Evolutionary conservation across 148 eudicot genomes (phyloP).

Genomic region (Vaccinium macrocarpon): DNA sequence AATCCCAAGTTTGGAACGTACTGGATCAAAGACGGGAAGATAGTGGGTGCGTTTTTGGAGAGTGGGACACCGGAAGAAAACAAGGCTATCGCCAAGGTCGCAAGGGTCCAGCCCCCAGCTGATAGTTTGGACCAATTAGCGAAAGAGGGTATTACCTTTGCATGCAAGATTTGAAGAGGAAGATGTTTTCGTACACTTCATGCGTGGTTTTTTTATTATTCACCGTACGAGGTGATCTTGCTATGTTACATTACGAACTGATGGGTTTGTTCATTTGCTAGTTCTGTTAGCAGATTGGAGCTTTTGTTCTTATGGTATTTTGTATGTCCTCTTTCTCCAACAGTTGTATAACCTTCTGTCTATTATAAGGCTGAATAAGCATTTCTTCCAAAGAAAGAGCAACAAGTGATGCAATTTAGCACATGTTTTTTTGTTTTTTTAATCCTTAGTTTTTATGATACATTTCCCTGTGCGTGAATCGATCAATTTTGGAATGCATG

Average conservation of each 20-base stretch:
- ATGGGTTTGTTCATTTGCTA: background rate
- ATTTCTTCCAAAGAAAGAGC: background rate
- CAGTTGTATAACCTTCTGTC: background rate
- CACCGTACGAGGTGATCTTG: background rate
- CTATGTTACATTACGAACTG: background rate
- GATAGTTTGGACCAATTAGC: constrained; percentile 59
- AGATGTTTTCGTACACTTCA: background rate
- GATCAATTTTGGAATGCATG: background rate
- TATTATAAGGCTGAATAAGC: background rate
- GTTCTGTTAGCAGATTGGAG: background rate
- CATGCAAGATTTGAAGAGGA: constrained; percentile 52
- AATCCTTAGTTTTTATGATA: no score
- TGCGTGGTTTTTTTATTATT: background rate
- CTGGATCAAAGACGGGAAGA: constrained; percentile 88
- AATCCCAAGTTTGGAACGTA: constrained; percentile 78
- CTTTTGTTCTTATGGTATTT: background rate
- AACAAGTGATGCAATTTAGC: no score
- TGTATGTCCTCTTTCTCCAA: background rate
- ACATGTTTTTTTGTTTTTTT: no score
- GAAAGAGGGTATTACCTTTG: constrained; percentile 70
- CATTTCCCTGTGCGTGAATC: background rate
- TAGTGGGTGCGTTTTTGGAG: constrained; percentile 81
- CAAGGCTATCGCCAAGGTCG: constrained; percentile 87
- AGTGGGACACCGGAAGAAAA: constrained; percentile 84
- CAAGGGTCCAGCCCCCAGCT: constrained; percentile 66